Percentiles rank a stretch among this genome's conserved stretches.
These are phyloP conservation scores for Ceratobasidium sp. DNA, from an alignment of 1,284 basidiomycete genomes.

Conservation along the genomic window DNA sequence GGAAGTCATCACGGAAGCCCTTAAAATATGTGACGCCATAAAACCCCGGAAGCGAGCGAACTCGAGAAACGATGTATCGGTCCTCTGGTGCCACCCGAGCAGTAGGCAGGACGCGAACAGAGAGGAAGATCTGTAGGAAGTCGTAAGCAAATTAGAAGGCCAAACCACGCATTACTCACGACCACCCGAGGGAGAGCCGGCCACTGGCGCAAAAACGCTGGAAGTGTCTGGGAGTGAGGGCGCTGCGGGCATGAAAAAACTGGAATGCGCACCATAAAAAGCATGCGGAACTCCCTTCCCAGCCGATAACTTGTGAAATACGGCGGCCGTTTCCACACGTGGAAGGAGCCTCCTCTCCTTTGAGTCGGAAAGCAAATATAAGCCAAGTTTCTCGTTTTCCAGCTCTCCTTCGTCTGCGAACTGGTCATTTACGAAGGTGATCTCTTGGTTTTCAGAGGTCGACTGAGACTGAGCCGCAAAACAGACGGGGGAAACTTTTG, in stretches of 20 bases:
- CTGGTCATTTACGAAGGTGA: slow-evolving; percentile 41
- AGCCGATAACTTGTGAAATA: slow-evolving; percentile 63
- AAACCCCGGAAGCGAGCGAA: slow-evolving; percentile 62
- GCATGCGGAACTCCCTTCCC: slow-evolving; percentile 65
- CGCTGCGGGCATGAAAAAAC: no score
- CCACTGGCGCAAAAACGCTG: slow-evolving; percentile 59
- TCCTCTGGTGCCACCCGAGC: slow-evolving; percentile 57
- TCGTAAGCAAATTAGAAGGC: background rate
- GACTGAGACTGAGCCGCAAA: slow-evolving; percentile 15
- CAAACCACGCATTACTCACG: slow-evolving; percentile 49
- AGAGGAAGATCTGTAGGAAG: slow-evolving; percentile 61
- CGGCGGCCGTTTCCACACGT: slow-evolving; percentile 59
- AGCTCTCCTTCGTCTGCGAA: slow-evolving; percentile 39
- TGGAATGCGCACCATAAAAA: slow-evolving; percentile 52
- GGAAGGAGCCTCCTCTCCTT: slow-evolving; percentile 50
- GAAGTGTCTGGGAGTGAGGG: no score
- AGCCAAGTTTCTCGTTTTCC: slow-evolving; percentile 40
- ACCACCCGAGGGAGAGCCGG: slow-evolving; percentile 65
- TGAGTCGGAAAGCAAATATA: slow-evolving; percentile 19
- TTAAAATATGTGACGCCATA: slow-evolving; percentile 66
- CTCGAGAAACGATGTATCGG: slow-evolving; percentile 61
- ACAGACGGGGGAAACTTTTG: slow-evolving; percentile 16
- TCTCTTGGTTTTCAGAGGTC: slow-evolving; percentile 21
- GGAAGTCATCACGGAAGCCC: slow-evolving; percentile 66
- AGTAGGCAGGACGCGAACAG: slow-evolving; percentile 58